These are phyloP conservation scores for Histomonas meleagridis DNA, from an alignment of 208 protist genomes.

Conservation along the genomic window DNA sequence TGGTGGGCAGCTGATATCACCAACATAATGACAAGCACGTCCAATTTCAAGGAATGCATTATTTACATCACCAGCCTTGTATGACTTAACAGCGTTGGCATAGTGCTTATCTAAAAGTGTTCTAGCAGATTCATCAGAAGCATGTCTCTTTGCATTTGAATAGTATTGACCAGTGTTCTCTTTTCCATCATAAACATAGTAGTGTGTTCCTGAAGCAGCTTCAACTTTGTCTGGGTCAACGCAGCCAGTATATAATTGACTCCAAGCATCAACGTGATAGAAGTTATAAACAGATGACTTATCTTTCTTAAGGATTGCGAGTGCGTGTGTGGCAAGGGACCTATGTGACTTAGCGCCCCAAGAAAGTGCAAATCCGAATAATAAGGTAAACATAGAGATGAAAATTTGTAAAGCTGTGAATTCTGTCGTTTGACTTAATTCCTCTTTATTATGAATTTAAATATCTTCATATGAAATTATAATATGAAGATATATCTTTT, in stretches of 20 bases:
- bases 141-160: neutral
- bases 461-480: too few relatives aligned
- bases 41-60: neutral
- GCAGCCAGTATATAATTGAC: neutral
- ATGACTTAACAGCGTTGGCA: neutral
- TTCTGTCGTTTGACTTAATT: too few relatives aligned
- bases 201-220: neutral
- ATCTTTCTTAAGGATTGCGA: neutral
- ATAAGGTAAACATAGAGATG: too few relatives aligned
- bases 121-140: neutral
- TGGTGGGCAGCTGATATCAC: neutral
- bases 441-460: too few relatives aligned
- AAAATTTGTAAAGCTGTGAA: too few relatives aligned
- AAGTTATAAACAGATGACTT: neutral
- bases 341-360: neutral
- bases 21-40: neutral
- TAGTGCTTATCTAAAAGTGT: neutral
- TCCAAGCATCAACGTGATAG: neutral
- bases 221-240: neutral
- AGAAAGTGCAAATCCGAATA: neutral
- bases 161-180: neutral
- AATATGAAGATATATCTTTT: too few relatives aligned
- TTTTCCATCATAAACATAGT: neutral
- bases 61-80: neutral
- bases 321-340: neutral